phyloP scores from a whole-genome alignment of 768 basidiomycete species.

The Kwoniella botswanensis region DNA sequence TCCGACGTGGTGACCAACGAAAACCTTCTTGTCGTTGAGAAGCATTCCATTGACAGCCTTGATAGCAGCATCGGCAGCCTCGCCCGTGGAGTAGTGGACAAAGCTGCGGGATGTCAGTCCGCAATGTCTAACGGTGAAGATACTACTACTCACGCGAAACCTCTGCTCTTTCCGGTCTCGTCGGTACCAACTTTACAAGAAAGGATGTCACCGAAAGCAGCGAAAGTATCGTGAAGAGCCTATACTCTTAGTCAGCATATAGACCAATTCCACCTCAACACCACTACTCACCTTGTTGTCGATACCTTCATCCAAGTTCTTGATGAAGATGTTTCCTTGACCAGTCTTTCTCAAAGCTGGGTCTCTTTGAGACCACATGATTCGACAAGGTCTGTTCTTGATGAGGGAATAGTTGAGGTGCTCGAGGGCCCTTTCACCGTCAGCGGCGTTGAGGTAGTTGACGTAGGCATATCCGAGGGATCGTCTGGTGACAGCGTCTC shows the following conservation, averaged over 20 bases:
- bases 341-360: slow-evolving; percentile 98
- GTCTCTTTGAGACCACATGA: slow-evolving; percentile 99
- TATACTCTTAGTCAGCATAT: slow-evolving; percentile 52
- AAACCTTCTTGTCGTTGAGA: slow-evolving; percentile 99
- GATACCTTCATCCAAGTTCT: slow-evolving; percentile 94
- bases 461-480: slow-evolving; percentile 99
- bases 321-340: slow-evolving; percentile 99
- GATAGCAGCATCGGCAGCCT: slow-evolving; percentile 94
- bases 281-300: slow-evolving; percentile 81
- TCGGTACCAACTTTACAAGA: slow-evolving; percentile 99
- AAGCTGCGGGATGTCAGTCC: slow-evolving; percentile 63
- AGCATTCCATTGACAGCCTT: slow-evolving; percentile 99
- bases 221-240: slow-evolving; percentile 99
- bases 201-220: slow-evolving; percentile 96
- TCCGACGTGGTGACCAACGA: slow-evolving; percentile 94
- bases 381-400: slow-evolving; percentile 97
- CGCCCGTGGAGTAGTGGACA: slow-evolving; percentile 98
- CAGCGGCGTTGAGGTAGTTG: slow-evolving; percentile 93
- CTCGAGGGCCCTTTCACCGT: slow-evolving; percentile 99
- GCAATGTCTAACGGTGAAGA: not conserved
- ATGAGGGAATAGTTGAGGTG: slow-evolving; percentile 99
- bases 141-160: slow-evolving; percentile 66
- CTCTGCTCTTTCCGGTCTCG: slow-evolving; percentile 91
- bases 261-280: not conserved
- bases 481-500: slow-evolving; percentile 98